Conservation (phyloP, 192 early-diverging fungal species). For the Endogone sp. region DNA sequence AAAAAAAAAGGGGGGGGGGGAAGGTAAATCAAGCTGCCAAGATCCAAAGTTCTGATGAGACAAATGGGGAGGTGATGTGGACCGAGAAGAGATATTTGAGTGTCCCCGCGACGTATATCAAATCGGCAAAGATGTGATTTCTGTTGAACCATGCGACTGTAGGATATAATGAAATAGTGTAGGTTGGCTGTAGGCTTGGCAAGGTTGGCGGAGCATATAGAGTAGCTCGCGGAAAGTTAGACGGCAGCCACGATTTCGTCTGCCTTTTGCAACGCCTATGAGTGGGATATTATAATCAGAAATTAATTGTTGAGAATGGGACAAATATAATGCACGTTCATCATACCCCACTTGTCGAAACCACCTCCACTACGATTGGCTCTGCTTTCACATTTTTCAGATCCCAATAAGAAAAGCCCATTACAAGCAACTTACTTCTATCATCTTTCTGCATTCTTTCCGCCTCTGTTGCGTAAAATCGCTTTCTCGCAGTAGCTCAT, state of each 20-base stretch:
- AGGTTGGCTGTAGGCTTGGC: neutral
- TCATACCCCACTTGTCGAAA: too few species aligned
- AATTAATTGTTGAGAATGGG: too few species aligned
- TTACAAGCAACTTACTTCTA: conserved; percentile 45
- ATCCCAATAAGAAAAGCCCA: neutral
- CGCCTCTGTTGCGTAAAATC: conserved; percentile 88
- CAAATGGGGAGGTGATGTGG: neutral
- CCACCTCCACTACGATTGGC: conserved; percentile 3
- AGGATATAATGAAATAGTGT: neutral
- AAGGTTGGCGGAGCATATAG: neutral
- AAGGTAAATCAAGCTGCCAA: too few species aligned
- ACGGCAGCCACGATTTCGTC: conserved; percentile 62
- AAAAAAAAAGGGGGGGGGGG: too few species aligned
- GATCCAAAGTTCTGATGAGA: too few species aligned
- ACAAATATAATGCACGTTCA: too few species aligned
- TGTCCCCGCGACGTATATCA: too few species aligned
- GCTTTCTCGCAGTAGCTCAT: conserved; percentile 94
- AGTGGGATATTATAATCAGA: neutral
- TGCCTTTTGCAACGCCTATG: conserved; percentile 67
- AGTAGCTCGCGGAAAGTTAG: conserved; percentile 5
- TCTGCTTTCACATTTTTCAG: neutral
- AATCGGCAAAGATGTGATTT: neutral
- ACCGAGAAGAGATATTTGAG: neutral
- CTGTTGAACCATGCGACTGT: neutral
- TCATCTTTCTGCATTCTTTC: conserved; percentile 98